Conservation (phyloP, 805 yeast genomes). For the Schizosaccharomyces cryophilus region DNA sequence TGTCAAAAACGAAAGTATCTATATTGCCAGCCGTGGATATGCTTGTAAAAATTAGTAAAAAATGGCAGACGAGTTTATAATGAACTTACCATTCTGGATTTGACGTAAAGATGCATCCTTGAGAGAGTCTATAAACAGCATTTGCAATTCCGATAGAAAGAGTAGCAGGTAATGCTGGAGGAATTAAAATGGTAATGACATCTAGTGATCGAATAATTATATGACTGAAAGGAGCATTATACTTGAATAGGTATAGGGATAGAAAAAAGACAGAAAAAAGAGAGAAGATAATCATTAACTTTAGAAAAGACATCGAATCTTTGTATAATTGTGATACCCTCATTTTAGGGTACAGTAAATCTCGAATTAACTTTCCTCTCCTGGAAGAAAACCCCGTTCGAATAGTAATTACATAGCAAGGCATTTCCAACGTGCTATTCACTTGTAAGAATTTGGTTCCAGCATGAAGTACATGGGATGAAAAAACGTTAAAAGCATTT, state of each 20-base stretch:
- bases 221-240: constrained; percentile 33
- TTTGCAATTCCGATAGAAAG: constrained; percentile 88
- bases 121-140: constrained; percentile 53
- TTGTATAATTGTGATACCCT: constrained; percentile 75
- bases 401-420: constrained; percentile 65
- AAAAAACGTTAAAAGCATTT: constrained; percentile 18
- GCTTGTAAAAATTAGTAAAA: not conserved
- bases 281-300: constrained; percentile 77
- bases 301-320: constrained; percentile 88
- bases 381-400: constrained; percentile 89
- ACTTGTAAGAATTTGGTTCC: constrained; percentile 76
- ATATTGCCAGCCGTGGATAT: constrained; percentile 84
- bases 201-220: constrained; percentile 80
- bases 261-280: constrained; percentile 60
- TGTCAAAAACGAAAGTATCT: constrained; percentile 78
- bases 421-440: constrained; percentile 18
- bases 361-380: constrained; percentile 74
- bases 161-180: constrained; percentile 96
- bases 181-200: constrained; percentile 85
- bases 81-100: constrained; percentile 51
- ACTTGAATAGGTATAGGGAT: constrained; percentile 51
- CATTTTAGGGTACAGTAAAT: constrained; percentile 92
- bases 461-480: constrained; percentile 54
- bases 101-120: constrained; percentile 55
- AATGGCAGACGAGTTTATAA: not conserved